Evolutionary conservation across 139 green algal species (phyloP).

Genomic region (Deuterostichococcus epilithicus): DNA sequence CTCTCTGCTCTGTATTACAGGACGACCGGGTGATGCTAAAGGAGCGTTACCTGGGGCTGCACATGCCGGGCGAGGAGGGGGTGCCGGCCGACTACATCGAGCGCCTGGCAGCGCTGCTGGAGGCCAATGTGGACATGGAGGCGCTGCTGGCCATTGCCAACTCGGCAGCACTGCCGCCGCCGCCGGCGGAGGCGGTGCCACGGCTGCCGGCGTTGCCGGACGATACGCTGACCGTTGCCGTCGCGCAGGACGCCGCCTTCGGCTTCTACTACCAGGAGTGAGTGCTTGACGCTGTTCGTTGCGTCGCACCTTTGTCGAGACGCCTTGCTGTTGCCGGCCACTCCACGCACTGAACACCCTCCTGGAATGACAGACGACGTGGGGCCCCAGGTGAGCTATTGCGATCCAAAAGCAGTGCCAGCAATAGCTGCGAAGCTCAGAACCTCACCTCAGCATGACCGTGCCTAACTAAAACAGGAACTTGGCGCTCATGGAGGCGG

Average conservation of each 20-base stretch:
- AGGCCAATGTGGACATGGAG: constrained; percentile 56
- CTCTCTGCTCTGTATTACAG: constrained; percentile 1
- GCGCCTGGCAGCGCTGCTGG: constrained; percentile 41
- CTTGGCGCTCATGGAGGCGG: constrained; percentile 48
- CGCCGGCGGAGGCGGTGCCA: not conserved
- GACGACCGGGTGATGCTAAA: constrained; percentile 28
- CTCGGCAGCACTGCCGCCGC: not conserved
- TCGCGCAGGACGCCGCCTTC: constrained; percentile 77
- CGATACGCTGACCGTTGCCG: constrained; percentile 51
- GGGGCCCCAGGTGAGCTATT: too few species aligned
- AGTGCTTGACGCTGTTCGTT: constrained; percentile 7
- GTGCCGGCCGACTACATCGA: constrained; percentile 11
- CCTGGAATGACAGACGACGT: too few species aligned
- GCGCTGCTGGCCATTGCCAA: constrained; percentile 45
- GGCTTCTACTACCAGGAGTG: constrained; percentile 81
- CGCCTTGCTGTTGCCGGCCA: not conserved
- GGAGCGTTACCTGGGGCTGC: constrained; percentile 53
- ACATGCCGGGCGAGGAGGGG: constrained; percentile 36
- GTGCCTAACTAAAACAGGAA: too few species aligned
- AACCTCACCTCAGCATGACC: too few species aligned
- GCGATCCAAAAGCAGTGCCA: too few species aligned
- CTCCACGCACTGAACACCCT: not conserved
- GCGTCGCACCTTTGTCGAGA: too few species aligned
- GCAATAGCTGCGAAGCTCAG: not conserved
- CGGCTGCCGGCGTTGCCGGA: not conserved